Percentiles rank a stretch among this genome's conserved stretches.
phyloP scores from a whole-genome alignment of 768 basidiomycete species.

The Fistulinella prunicolor region DNA sequence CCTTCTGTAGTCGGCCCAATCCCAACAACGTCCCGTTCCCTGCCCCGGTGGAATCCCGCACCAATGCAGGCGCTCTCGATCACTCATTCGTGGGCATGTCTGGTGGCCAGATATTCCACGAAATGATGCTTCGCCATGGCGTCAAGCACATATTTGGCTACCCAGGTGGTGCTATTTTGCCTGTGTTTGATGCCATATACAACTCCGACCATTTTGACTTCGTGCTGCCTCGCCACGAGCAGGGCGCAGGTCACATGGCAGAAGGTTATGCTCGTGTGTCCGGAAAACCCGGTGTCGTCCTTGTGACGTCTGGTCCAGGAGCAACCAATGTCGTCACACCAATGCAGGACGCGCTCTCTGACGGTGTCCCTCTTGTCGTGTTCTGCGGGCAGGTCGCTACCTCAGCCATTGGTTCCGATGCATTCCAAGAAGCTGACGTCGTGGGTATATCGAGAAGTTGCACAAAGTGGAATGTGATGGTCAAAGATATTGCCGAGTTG shows the following conservation, averaged over 20 bases:
- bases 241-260: conserved; percentile 99
- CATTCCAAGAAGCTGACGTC: conserved; percentile 98
- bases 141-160: conserved; percentile 98
- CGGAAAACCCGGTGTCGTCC: conserved; percentile 95
- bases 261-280: conserved; percentile 98
- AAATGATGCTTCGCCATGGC: conserved; percentile 97
- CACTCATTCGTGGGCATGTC: conserved; percentile 90
- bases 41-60: conserved; percentile 34
- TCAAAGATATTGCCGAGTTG: conserved; percentile 93
- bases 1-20: conserved; percentile 53
- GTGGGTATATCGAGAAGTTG: conserved; percentile 95
- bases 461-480: conserved; percentile 99
- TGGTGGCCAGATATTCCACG: conserved; percentile 97
- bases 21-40: conserved; percentile 37
- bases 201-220: conserved; percentile 94
- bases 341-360: conserved; percentile 95
- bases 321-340: conserved; percentile 98
- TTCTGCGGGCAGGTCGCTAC: conserved; percentile 99
- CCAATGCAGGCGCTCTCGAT: conserved; percentile 57
- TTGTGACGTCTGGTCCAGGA: conserved; percentile 97
- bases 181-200: conserved; percentile 99
- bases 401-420: conserved; percentile 97
- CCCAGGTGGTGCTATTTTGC: conserved; percentile 96
- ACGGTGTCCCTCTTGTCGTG: conserved; percentile 92
- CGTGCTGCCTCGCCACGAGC: conserved; percentile 93